Evolutionary conservation across 345 rosid species (phyloP).

Genomic region (Diplotaxis tenuifolia): DNA sequence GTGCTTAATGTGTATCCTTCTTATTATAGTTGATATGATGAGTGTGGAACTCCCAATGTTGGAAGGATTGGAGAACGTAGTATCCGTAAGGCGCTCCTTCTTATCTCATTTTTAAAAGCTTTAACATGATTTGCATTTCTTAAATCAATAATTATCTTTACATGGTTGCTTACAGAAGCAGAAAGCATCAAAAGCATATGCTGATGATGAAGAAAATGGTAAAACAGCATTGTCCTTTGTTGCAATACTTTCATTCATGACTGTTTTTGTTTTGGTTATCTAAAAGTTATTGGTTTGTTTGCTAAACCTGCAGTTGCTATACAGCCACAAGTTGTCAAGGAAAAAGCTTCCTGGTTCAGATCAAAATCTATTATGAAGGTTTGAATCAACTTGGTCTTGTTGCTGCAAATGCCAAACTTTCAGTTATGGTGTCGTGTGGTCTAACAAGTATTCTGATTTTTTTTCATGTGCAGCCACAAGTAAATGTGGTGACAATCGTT

Average conservation of each 20-base stretch:
- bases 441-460: background rate
- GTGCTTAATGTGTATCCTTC: conserved; percentile 1
- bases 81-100: conserved; percentile 17
- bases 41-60: conserved; percentile 55
- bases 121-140: background rate
- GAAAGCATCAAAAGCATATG: conserved; percentile 28
- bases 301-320: conserved; percentile 44
- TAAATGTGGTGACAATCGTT: conserved; percentile 73
- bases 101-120: conserved; percentile 2
- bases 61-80: conserved; percentile 52
- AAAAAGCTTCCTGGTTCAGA: conserved; percentile 52
- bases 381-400: background rate
- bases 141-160: background rate
- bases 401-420: background rate
- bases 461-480: conserved; percentile 47
- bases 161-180: conserved; percentile 39
- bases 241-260: background rate
- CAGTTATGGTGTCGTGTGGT: background rate
- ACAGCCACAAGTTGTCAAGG: conserved; percentile 28
- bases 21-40: conserved; percentile 44
- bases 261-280: background rate
- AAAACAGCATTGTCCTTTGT: conserved; percentile 19
- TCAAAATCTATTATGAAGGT: conserved; percentile 70
- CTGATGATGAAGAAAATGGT: conserved; percentile 53
- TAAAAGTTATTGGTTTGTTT: conserved; percentile 5